These are phyloP conservation scores for Ganoderma meredithae DNA, from an alignment of 1,284 basidiomycete genomes.

Conservation along the genomic window DNA sequence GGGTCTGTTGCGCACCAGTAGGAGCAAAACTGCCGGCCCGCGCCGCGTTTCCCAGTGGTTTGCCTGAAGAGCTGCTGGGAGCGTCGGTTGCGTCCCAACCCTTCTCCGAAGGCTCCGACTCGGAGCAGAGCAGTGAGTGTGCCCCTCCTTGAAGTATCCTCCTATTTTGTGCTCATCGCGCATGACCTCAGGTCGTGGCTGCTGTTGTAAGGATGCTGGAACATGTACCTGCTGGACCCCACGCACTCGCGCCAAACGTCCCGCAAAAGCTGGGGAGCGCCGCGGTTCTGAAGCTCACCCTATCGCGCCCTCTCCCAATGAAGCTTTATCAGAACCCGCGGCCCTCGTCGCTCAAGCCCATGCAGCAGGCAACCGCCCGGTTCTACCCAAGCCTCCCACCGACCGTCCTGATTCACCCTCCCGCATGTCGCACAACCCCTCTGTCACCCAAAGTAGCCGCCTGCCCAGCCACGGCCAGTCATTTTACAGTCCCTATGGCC, in stretches of 20 bases:
- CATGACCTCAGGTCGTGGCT: constrained; percentile 39
- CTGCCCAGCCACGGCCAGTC: constrained; percentile 51
- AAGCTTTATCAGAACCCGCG: constrained; percentile 35
- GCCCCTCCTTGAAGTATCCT: no score
- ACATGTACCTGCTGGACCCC: constrained; percentile 63
- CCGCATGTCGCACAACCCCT: constrained; percentile 34
- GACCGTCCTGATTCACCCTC: constrained; percentile 43
- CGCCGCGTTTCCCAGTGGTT: constrained; percentile 77
- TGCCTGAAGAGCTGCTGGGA: constrained; percentile 65
- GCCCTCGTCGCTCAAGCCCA: constrained; percentile 40
- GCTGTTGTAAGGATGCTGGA: constrained; percentile 51
- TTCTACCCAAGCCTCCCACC: constrained; percentile 45
- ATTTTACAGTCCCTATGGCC: constrained; percentile 67
- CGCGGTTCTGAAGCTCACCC: constrained; percentile 21
- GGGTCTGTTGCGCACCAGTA: constrained; percentile 47
- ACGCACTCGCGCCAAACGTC: constrained; percentile 32
- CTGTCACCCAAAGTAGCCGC: constrained; percentile 22
- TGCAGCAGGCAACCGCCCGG: constrained; percentile 39
- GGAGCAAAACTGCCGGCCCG: constrained; percentile 62
- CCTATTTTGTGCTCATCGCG: not conserved
- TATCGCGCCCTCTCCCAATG: constrained; percentile 1
- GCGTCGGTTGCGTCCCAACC: constrained; percentile 60
- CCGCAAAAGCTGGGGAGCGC: constrained; percentile 21
- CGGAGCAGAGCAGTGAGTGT: constrained; percentile 55
- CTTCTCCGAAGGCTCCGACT: constrained; percentile 55